Percentiles rank a stretch among this genome's conserved stretches.
Conservation (phyloP, 176 grass and related monocot genomes). For the Calamus simplicifolius region DNA sequence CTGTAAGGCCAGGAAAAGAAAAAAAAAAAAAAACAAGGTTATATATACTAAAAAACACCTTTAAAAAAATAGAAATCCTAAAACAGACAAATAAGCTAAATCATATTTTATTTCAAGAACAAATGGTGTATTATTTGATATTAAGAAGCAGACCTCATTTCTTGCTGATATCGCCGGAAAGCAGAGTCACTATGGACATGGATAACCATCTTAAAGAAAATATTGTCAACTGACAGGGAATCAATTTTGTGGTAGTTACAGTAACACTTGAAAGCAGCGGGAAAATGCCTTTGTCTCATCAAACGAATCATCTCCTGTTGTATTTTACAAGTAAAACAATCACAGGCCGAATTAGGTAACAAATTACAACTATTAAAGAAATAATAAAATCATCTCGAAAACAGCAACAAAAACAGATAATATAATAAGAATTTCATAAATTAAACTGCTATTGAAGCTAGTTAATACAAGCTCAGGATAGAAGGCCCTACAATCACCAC, state of each 20-base stretch:
- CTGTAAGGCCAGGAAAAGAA: conserved; percentile 27
- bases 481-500: too few relatives aligned
- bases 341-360: neutral
- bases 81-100: neutral
- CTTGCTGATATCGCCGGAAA: conserved; percentile 92
- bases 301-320: conserved; percentile 83
- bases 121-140: neutral
- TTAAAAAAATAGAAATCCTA: neutral
- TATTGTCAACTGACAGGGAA: conserved; percentile 58
- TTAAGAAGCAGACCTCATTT: conserved; percentile 59
- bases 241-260: conserved; percentile 80
- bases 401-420: too few relatives aligned
- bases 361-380: neutral
- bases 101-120: neutral
- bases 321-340: conserved; percentile 22
- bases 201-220: conserved; percentile 92
- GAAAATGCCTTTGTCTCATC: conserved; percentile 70
- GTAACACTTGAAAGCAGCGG: conserved; percentile 80
- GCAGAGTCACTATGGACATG: conserved; percentile 80
- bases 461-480: too few relatives aligned
- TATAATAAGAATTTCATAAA: too few relatives aligned
- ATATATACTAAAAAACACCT: neutral
- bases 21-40: neutral
- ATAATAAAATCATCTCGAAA: too few relatives aligned
- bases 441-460: too few relatives aligned